Percentiles rank a stretch among this genome's conserved stretches.
These are phyloP conservation scores for Xylaria sp. DNA, from an alignment of 2,329 filamentous ascomycete species.

Conservation along the genomic window DNA sequence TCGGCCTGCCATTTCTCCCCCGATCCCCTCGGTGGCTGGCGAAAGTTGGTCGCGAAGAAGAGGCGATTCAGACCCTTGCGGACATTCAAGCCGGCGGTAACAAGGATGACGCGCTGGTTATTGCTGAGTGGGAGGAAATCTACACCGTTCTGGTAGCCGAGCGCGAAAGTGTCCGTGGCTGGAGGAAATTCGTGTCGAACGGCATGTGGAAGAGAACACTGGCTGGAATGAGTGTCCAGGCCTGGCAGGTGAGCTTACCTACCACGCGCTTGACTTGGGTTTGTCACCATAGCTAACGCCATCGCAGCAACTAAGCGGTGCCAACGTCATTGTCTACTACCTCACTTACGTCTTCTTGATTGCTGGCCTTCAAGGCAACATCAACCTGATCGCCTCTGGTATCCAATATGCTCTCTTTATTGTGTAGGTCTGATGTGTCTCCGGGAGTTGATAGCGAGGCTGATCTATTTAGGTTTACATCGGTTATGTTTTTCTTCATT, in stretches of 20 bases:
- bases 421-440: constrained; percentile 45
- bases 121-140: constrained; percentile 69
- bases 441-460: background rate
- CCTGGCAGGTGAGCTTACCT: constrained; percentile 59
- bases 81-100: constrained; percentile 68
- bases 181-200: constrained; percentile 54
- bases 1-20: constrained; percentile 70
- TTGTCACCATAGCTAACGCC: constrained; percentile 23
- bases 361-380: constrained; percentile 64
- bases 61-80: constrained; percentile 63
- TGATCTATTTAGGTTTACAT: constrained; percentile 54
- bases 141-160: constrained; percentile 54
- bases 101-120: constrained; percentile 62
- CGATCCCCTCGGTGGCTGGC: constrained; percentile 73
- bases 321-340: constrained; percentile 68
- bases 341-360: constrained; percentile 71
- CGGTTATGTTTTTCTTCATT: constrained; percentile 62
- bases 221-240: constrained; percentile 66
- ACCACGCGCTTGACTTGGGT: constrained; percentile 29
- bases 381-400: constrained; percentile 65
- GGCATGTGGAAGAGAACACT: constrained; percentile 70
- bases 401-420: constrained; percentile 67
- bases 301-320: constrained; percentile 60
- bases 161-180: constrained; percentile 50
- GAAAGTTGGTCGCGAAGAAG: constrained; percentile 69